A percentile compares a stretch with the other conserved stretches of the same genome.
Conservation (phyloP, 441 rosid genomes). For the Brassica balearica region DNA sequence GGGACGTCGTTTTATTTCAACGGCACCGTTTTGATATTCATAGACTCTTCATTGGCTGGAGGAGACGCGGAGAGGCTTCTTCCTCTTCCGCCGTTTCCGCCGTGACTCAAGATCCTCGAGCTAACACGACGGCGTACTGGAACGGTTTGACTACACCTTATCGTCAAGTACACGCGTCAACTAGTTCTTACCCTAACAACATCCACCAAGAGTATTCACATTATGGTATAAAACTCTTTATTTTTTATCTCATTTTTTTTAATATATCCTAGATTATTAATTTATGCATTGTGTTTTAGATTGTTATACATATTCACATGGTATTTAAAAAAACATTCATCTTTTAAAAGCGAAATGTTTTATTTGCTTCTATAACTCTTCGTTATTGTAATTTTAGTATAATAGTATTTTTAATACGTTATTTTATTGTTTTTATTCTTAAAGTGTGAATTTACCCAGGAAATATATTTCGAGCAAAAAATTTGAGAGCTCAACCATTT, state of each 20-base stretch:
- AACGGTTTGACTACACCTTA: constrained; percentile 34
- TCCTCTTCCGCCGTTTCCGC: constrained; percentile 23
- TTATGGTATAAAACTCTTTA: constrained; percentile 36
- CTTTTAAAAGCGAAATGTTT: neutral
- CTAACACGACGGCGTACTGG: constrained; percentile 38
- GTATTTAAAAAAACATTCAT: neutral
- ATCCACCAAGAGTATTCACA: constrained; percentile 41
- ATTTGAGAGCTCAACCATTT: constrained; percentile 1
- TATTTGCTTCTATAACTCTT: neutral
- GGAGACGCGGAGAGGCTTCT: constrained; percentile 55
- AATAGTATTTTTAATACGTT: no score
- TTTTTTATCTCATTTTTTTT: neutral
- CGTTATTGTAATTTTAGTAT: neutral
- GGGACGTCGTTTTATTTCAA: constrained; percentile 78
- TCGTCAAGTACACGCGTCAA: constrained; percentile 41
- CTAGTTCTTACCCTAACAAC: constrained; percentile 34
- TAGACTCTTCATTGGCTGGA: constrained; percentile 78
- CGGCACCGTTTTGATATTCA: constrained; percentile 67
- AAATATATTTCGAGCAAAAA: neutral
- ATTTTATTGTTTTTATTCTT: no score
- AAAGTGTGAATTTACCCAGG: no score
- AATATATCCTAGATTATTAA: neutral
- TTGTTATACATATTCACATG: neutral
- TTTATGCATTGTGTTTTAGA: constrained; percentile 3
- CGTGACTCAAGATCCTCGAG: constrained; percentile 31